Evolutionary conservation across 2,329 filamentous ascomycete genomes (phyloP).

Genomic region (Penicillium fuscoglaucum): DNA sequence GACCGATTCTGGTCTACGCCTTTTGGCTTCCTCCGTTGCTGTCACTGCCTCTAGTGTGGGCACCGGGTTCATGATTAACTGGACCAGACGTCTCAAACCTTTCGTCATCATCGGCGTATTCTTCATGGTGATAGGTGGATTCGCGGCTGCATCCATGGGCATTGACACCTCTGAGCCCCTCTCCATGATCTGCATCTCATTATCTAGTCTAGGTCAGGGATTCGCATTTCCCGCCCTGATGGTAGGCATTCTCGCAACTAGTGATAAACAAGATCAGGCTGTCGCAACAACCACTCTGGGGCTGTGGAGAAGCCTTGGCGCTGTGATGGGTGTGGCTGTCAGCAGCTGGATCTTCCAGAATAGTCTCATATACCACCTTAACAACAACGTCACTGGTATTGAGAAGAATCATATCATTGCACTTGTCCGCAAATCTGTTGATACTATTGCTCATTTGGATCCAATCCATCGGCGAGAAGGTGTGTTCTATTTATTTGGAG

Average conservation of each 20-base stretch:
- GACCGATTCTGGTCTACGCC: conserved; percentile 69
- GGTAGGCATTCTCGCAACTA: conserved; percentile 62
- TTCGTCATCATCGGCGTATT: conserved; percentile 55
- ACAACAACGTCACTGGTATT: conserved; percentile 58
- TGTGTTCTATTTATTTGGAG: conserved; percentile 20
- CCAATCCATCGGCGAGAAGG: conserved; percentile 50
- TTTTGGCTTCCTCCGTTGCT: conserved; percentile 63
- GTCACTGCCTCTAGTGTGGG: conserved; percentile 56
- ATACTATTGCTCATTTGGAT: conserved; percentile 49
- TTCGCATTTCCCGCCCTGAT: conserved; percentile 66
- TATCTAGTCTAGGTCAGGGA: conserved; percentile 60
- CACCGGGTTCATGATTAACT: conserved; percentile 64
- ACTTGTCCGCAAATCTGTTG: conserved; percentile 53
- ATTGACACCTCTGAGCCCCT: conserved; percentile 53
- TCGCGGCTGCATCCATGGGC: conserved; percentile 52
- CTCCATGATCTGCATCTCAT: conserved; percentile 60
- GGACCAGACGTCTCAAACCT: conserved; percentile 60
- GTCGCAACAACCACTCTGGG: conserved; percentile 70
- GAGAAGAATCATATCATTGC: conserved; percentile 56
- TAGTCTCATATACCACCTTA: conserved; percentile 61
- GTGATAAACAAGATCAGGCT: conserved; percentile 62
- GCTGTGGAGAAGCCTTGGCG: conserved; percentile 69
- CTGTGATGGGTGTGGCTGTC: conserved; percentile 70
- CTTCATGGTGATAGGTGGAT: conserved; percentile 53
- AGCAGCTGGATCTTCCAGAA: conserved; percentile 75